These are phyloP conservation scores for Moniliella sp. DNA, from an alignment of 1,284 basidiomycete genomes.

Conservation along the genomic window DNA sequence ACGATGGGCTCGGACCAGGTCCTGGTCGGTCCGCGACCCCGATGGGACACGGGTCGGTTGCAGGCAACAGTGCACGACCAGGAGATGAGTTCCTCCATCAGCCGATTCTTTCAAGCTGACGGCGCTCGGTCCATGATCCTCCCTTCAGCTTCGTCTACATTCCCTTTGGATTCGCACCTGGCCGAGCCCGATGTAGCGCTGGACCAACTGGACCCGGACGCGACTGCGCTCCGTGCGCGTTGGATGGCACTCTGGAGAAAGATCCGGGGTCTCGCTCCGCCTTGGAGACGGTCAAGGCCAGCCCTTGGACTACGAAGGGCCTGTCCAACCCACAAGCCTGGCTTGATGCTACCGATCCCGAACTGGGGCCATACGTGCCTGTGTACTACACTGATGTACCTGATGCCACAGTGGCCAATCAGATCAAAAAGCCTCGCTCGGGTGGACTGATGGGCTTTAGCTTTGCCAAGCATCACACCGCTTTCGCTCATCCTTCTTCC, in stretches of 20 bases:
- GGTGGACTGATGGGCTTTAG: no score
- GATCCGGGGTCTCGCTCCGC: conserved; percentile 56
- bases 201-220: conserved; percentile 42
- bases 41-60: neutral
- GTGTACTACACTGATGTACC: no score
- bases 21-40: conserved; percentile 23
- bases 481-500: no score
- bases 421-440: no score
- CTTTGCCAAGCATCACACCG: no score
- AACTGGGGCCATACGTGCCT: no score
- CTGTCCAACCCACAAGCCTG: conserved; percentile 53
- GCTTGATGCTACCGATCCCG: conserved; percentile 53
- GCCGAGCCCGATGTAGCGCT: conserved; percentile 38
- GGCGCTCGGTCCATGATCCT: neutral
- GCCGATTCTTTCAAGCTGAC: neutral
- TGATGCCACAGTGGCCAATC: no score
- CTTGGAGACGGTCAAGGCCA: conserved; percentile 58
- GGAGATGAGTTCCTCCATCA: conserved; percentile 37
- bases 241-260: conserved; percentile 56
- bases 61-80: conserved; percentile 4
- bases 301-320: conserved; percentile 59
- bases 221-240: neutral
- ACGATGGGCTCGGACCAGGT: conserved; percentile 38
- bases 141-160: neutral
- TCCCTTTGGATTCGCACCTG: conserved; percentile 1